Evolutionary conservation across 2,329 filamentous ascomycete genomes (phyloP).

Genomic region (Sphaerulina vaccinii): DNA sequence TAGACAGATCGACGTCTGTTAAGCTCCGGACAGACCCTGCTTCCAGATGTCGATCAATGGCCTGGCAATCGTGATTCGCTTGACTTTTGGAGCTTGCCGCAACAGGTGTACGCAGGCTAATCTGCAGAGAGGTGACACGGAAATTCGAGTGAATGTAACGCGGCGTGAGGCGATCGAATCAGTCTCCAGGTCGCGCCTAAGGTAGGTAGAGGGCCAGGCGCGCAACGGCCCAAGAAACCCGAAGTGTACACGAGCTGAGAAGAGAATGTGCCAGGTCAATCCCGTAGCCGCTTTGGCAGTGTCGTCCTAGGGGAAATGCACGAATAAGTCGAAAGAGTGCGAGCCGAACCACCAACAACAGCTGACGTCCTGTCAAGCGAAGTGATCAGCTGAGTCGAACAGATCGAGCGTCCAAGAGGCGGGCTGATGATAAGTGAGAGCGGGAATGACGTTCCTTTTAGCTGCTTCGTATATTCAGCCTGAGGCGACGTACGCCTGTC

Average conservation of each 20-base stretch:
- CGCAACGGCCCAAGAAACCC: conserved; percentile 15
- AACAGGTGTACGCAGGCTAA: conserved; percentile 21
- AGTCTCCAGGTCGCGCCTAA: conserved; percentile 16
- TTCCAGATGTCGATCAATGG: conserved; percentile 20
- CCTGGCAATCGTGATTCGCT: conserved; percentile 23
- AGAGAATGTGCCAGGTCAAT: conserved; percentile 20
- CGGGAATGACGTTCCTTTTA: conserved; percentile 17
- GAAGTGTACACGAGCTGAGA: conserved; percentile 21
- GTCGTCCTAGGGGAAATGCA: conserved; percentile 8
- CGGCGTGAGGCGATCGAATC: conserved; percentile 24
- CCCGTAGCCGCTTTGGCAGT: conserved; percentile 10
- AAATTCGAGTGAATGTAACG: conserved; percentile 26
- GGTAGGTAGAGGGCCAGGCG: conserved; percentile 8
- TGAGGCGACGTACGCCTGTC: conserved; percentile 2
- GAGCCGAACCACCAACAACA: conserved; percentile 12
- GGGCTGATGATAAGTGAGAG: conserved; percentile 11
- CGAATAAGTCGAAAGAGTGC: conserved; percentile 12
- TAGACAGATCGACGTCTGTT: conserved; percentile 17
- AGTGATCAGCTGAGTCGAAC: conserved; percentile 19
- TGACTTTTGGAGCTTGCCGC: conserved; percentile 11
- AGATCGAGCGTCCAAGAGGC: conserved; percentile 12
- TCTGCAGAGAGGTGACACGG: conserved; percentile 24
- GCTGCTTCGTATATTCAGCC: not conserved
- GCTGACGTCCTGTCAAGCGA: conserved; percentile 16
- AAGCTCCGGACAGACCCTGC: conserved; percentile 26